Percentiles rank a stretch among this genome's conserved stretches.
phyloP scores from a whole-genome alignment of 2,329 filamentous ascomycete species.

The Fusarium marasasianum region DNA sequence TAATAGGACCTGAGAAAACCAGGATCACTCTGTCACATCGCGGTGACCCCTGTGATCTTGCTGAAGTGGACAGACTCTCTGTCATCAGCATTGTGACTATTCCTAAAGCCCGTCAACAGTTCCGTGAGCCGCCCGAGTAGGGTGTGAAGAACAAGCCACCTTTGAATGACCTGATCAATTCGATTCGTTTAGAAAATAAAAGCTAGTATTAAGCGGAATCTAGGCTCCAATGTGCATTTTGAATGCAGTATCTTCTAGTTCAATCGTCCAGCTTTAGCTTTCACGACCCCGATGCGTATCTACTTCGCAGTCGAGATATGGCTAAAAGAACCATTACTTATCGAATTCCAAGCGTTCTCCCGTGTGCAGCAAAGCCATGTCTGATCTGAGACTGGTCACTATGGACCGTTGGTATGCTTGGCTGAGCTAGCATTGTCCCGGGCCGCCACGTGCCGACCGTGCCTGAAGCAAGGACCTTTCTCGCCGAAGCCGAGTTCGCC shows the following conservation, averaged over 20 bases:
- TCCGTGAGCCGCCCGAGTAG: not conserved
- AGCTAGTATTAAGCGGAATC: not conserved
- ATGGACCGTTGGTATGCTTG: not conserved
- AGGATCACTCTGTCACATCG: not conserved
- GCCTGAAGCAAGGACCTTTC: not conserved
- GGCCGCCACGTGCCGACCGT: not conserved
- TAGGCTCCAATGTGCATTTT: rapidly evolving
- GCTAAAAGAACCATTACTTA: not conserved
- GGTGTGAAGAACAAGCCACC: not conserved
- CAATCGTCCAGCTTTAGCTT: not conserved
- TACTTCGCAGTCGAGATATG: not conserved
- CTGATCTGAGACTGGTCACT: not conserved
- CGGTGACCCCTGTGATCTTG: not conserved
- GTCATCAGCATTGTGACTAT: not conserved
- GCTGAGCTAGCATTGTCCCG: not conserved
- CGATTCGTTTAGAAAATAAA: rapidly evolving
- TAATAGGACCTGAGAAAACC: not conserved
- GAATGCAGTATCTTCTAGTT: not conserved
- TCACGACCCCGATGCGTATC: not conserved
- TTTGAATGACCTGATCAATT: rapidly evolving
- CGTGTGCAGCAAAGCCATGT: not conserved
- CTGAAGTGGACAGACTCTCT: not conserved
- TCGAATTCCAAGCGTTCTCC: not conserved
- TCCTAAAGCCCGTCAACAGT: not conserved
- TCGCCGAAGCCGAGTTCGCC: not conserved